These are phyloP conservation scores for Tetradesmus obliquus DNA, from an alignment of 139 green algal species.

Conservation along the genomic window DNA sequence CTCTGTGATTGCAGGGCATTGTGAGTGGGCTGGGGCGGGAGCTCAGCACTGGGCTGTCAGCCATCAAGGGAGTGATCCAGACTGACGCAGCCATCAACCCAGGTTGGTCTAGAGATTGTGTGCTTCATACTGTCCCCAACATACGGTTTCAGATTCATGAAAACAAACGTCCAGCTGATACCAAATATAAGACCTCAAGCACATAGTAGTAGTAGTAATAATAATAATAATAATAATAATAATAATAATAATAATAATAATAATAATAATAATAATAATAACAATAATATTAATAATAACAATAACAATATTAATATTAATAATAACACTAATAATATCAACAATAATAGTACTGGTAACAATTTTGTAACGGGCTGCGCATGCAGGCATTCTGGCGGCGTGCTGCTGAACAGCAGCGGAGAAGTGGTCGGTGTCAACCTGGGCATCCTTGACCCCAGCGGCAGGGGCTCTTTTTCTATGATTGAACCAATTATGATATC, in stretches of 20 bases:
- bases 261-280: too few relatives aligned
- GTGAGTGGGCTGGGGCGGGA: constrained; percentile 56
- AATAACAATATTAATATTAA: too few relatives aligned
- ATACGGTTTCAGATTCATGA: background rate
- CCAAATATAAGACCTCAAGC: too few relatives aligned
- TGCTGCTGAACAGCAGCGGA: constrained; percentile 64
- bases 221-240: too few relatives aligned
- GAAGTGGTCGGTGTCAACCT: constrained; percentile 63
- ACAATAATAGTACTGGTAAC: too few relatives aligned
- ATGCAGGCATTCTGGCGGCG: constrained; percentile 67
- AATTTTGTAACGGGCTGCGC: too few relatives aligned
- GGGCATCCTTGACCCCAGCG: constrained; percentile 70
- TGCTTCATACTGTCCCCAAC: background rate
- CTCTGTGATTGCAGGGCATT: constrained; percentile 48
- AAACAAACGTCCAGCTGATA: background rate
- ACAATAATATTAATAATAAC: too few relatives aligned
- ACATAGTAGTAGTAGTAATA: too few relatives aligned
- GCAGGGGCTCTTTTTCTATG: background rate
- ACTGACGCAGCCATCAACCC: constrained; percentile 77
- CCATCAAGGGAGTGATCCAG: constrained; percentile 75
- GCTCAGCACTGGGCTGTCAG: constrained; percentile 38
- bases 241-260: too few relatives aligned
- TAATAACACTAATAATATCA: too few relatives aligned
- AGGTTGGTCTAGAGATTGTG: constrained; percentile 15
- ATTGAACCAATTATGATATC: too few relatives aligned